Base-by-base conservation (phyloP, 148 eudicot species). In the Gaultheria prostrata region DNA sequence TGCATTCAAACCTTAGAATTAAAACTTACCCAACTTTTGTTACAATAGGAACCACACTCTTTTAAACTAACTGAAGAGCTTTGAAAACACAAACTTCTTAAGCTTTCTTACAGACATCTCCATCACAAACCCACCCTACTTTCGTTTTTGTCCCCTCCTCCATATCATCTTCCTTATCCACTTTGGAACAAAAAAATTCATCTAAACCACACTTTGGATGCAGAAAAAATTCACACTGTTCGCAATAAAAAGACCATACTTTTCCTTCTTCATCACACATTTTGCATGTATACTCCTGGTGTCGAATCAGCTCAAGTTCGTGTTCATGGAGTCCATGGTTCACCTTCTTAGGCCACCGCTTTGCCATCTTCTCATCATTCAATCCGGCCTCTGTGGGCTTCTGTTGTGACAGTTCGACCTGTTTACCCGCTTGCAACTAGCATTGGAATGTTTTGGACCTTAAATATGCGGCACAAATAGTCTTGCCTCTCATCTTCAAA, bases 91-190 rank as follows among this genome's bases (percentile, higher is more conserved):
- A n/a, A 35, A 35, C 26, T 18, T 73, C 70, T 80, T 59, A 82
- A 72, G 84, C 90, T 83, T 85, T 90, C 48, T 2, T 26, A 77
- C 94, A 94, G 78, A 88, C 90, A 30, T 91, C 92, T 43, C 90
- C 92, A 65, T 92, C 91, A 90, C 92, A 90, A 57, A 88, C 48
- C 95, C 91, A 94, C 56, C 86, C 93, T 56, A 86, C 90, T 73
- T 83, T 84, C 5, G 76, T 50, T 12, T 76, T 35, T 72, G 43
- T 76, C 54, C 48, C 73, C 83, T 33, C 53, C 73, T 63, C 67
- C 48, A 33, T 28, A 3, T 57, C 86, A 45, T 88, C 85, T 12
- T 87, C 81, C 46, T 49, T 86, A 21, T 84, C 88, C 53, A 63
- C 85, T 78, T 76, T 43, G 5, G 21, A 61, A 76, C 8, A 75